Evolutionary conservation across 1,139 yeast species (phyloP).

Genomic region (Saccharomycopsis hybrid): DNA sequence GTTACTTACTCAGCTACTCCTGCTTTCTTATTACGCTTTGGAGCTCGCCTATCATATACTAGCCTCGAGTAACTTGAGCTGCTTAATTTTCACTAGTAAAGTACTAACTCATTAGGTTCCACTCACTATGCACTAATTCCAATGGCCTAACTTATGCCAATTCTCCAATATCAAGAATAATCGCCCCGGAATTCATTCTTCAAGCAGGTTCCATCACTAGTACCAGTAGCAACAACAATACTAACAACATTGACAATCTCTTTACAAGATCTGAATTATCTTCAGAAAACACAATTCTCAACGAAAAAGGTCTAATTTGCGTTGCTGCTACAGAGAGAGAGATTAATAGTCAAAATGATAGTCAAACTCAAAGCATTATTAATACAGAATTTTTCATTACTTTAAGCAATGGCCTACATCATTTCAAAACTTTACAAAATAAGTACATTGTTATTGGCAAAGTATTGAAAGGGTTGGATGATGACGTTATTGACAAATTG

Average conservation of each 20-base stretch:
- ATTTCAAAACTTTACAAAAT: background rate
- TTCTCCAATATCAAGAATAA: background rate
- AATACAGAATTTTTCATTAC: background rate
- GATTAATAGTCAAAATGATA: too few species aligned
- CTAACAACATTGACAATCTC: background rate
- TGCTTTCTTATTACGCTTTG: too few species aligned
- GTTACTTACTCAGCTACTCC: background rate
- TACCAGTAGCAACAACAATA: background rate
- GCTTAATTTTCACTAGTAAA: background rate
- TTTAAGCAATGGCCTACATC: background rate
- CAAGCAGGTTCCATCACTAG: background rate
- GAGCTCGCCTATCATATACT: too few species aligned
- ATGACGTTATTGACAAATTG: background rate
- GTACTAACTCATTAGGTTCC: background rate
- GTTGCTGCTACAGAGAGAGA: background rate
- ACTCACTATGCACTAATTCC: background rate
- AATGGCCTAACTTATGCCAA: background rate
- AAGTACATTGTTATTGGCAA: background rate
- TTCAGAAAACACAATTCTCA: background rate
- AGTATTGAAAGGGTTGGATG: slow-evolving; percentile 1
- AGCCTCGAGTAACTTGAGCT: background rate
- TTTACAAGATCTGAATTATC: background rate
- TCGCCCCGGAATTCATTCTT: background rate
- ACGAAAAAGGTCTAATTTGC: background rate
- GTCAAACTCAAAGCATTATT: background rate